Evolutionary conservation across 495 filamentous ascomycete species (phyloP).

Genomic region (Aspergillus baeticus): DNA sequence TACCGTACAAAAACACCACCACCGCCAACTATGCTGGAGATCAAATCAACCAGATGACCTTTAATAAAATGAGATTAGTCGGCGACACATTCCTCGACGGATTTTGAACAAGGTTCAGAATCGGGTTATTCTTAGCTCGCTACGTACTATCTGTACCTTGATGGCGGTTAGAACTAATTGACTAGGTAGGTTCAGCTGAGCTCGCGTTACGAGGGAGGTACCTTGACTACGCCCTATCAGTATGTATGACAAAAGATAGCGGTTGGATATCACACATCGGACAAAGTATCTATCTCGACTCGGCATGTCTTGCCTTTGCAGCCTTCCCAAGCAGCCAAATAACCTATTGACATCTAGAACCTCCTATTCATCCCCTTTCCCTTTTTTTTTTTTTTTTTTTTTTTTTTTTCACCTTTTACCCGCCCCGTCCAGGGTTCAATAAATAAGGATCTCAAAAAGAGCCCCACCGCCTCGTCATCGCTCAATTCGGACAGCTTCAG

Average conservation of each 20-base stretch:
- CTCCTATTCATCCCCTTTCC: neutral
- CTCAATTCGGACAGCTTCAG: neutral
- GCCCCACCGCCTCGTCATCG: constrained; percentile 9
- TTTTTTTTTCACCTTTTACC: neutral
- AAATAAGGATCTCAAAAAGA: constrained; percentile 4
- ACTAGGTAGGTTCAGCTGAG: neutral
- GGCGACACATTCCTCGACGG: constrained; percentile 1
- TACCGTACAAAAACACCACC: neutral
- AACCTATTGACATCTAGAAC: neutral
- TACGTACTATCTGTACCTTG: neutral
- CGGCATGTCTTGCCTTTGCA: neutral
- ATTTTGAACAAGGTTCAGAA: neutral
- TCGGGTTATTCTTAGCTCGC: neutral
- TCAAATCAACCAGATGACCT: neutral
- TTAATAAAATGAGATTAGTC: neutral
- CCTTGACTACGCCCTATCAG: no score
- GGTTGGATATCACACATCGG: neutral
- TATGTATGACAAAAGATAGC: neutral
- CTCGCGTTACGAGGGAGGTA: no score
- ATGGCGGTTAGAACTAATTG: neutral
- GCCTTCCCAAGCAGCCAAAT: no score
- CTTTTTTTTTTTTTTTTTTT: neutral
- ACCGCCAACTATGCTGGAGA: neutral
- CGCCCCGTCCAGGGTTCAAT: constrained; percentile 6
- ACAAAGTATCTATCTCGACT: neutral